phyloP scores from a whole-genome alignment of 2,329 filamentous ascomycete genomes.

The Apiospora marii region DNA sequence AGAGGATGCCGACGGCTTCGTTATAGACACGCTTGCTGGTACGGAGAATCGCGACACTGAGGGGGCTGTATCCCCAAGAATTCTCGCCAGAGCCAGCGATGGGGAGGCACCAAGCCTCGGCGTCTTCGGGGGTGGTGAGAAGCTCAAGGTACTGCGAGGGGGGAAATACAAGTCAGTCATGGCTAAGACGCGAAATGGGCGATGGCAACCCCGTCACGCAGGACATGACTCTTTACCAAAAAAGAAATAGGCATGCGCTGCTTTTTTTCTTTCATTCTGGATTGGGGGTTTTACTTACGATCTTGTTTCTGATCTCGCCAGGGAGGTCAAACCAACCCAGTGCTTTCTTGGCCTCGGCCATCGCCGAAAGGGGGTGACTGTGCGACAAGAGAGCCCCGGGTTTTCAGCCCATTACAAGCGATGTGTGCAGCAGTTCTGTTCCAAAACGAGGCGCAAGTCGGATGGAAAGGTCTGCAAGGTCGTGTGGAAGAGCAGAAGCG shows the following conservation, averaged over 20 bases:
- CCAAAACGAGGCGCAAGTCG: background rate
- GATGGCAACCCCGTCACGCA: background rate
- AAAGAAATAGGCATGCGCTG: background rate
- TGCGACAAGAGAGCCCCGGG: background rate
- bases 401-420: background rate
- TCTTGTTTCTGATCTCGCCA: background rate
- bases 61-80: background rate
- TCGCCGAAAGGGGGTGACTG: background rate
- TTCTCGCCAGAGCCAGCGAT: background rate
- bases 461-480: background rate
- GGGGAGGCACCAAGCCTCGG: background rate
- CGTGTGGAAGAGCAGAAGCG: background rate
- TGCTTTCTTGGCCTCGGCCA: background rate
- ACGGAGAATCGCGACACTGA: background rate
- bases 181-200: background rate
- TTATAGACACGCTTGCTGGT: background rate
- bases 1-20: background rate
- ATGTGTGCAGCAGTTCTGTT: background rate
- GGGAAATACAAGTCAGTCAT: background rate
- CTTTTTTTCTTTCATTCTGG: background rate
- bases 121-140: background rate
- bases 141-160: background rate
- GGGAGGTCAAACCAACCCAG: background rate
- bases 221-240: background rate
- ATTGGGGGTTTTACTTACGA: background rate